phyloP scores from a whole-genome alignment of 2,329 filamentous ascomycete genomes.

The Drechslerella stenobrocha region DNA sequence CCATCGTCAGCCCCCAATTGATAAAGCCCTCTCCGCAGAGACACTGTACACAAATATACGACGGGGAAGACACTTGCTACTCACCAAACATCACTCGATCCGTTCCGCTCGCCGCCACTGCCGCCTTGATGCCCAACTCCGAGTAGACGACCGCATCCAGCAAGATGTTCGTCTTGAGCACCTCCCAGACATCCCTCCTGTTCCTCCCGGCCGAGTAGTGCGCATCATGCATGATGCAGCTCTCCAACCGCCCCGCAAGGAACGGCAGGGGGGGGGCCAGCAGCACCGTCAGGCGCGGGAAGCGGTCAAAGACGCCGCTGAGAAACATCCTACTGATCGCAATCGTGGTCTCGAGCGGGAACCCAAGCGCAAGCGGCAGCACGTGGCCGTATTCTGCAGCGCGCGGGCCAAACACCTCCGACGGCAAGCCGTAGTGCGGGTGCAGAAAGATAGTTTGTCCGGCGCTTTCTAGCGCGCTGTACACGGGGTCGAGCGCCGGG shows the following conservation, averaged over 20 bases:
- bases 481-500: constrained; percentile 70
- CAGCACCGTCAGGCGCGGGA: constrained; percentile 70
- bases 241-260: constrained; percentile 83
- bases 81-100: constrained; percentile 74
- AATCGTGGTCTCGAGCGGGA: constrained; percentile 86
- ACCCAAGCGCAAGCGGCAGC: constrained; percentile 75
- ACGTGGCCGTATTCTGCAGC: constrained; percentile 80
- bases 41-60: too few relatives aligned
- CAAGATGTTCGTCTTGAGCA: constrained; percentile 75
- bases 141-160: constrained; percentile 86
- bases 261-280: constrained; percentile 88
- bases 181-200: constrained; percentile 65
- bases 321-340: constrained; percentile 84
- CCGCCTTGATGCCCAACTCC: constrained; percentile 71
- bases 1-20: too few relatives aligned
- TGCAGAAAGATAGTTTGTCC: constrained; percentile 77
- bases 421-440: constrained; percentile 86
- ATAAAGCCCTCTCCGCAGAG: too few relatives aligned
- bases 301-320: constrained; percentile 79
- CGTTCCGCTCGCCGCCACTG: constrained; percentile 67
- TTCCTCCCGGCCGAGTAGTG: constrained; percentile 60
- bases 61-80: constrained; percentile 49
- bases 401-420: constrained; percentile 74
- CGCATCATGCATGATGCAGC: constrained; percentile 80
- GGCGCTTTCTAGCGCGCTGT: constrained; percentile 68